Base-by-base conservation (phyloP, 2,329 filamentous ascomycete genomes). In the Triangularia setosa region DNA sequence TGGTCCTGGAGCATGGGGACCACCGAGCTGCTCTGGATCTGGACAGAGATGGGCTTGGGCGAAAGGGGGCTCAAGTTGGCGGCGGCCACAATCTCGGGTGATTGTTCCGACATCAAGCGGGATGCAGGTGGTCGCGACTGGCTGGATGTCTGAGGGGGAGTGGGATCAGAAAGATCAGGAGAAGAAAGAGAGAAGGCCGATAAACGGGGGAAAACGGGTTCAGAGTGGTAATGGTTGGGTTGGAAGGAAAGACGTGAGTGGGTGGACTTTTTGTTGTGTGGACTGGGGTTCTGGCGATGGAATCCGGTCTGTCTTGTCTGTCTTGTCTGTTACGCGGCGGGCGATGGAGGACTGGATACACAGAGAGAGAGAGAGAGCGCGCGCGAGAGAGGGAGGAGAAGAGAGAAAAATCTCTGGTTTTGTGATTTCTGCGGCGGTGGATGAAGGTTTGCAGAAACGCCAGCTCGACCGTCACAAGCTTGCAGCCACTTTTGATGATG, bases 41-140 rank as follows among this genome's bases (percentile, higher is more conserved):
- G 78, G 65, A 83, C 60, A 61, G 69, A 65, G 72, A 64, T 81
- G 77, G 64, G 80, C 75, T 64, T 64, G 57, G 82, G 83, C 60
- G 82, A 84, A 58, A 84, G 72, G 12, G 82, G 83, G 57, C 79
- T 83, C 64, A 85, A 76, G 73, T 81, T 78, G 75, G 82, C 82
- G 70, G 81, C 79, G 70, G 82, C 83, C 79, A 82, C 78, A 68
- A 83, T 72, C 72, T 81, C 77, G 56, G 80, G 79, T 64, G 80
- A 75, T 66, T 73, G 75, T 66, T 79, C 78, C 72, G 77, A 77
- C 82, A 84, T 84, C 74, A 48, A 48, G 40, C 8, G 40, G 40
- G 18, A 48, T 40, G 35, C 35, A n/a, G 35, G 14, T 40, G 16
- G 7, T n/a, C 35, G 35, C 35, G 35, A n/a, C 14, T n/a, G 14